Evolutionary conservation across 352 stramenopile species (phyloP), one percentile per base, ranked within the genome.

Genomic region (Phytophthora lateralis): DNA sequence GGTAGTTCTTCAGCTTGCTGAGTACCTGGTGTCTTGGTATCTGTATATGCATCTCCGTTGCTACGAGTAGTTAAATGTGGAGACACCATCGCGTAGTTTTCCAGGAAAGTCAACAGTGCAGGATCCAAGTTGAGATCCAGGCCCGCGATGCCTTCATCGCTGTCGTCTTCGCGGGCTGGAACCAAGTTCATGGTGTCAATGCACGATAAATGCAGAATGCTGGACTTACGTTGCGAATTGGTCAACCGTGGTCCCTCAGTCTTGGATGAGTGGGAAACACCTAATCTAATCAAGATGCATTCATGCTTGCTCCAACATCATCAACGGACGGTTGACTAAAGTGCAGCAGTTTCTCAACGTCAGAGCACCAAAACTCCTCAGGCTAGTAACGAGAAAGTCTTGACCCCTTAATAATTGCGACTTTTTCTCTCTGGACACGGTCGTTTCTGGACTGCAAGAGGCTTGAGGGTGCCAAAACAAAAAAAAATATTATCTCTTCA

Each of bases 41-140:
- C 10, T n/a, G 34, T 39, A 17, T 17, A 17, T 39, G 34, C 34
- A 39, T n/a, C 34, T 12, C 34, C 35, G 14, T 38, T n/a, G 26
- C 26, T 30, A 30, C 21, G 1, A 4, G 10, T 32, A 15, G 18
- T 18, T 41, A 38, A 14, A 39, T 18, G 26, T 30, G 24, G 24
- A 39, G 50, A 58, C n/a, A 15, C 11, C 26, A 49, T 48, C 4
- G 50, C 35, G 26, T 43, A 50, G 5, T 56, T 49, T 20, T 43
- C 35, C 1, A 63, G 37, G 17, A 63, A 24, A n/a, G 26, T 15
- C 30, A 34, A 21, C 5, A 63, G 17, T 3, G 20, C 37, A 3
- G 55, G 55, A 26, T 63, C 46, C 18, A 63, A 9, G 4, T 63
- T 24, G 5, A 63, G 15, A 12, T 49, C 14, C 3, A 63, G 18